Evolutionary conservation across 2,329 filamentous ascomycete genomes (phyloP), one percentile per base, ranked within the genome.

Genomic region (Apiospora saccharicola): DNA sequence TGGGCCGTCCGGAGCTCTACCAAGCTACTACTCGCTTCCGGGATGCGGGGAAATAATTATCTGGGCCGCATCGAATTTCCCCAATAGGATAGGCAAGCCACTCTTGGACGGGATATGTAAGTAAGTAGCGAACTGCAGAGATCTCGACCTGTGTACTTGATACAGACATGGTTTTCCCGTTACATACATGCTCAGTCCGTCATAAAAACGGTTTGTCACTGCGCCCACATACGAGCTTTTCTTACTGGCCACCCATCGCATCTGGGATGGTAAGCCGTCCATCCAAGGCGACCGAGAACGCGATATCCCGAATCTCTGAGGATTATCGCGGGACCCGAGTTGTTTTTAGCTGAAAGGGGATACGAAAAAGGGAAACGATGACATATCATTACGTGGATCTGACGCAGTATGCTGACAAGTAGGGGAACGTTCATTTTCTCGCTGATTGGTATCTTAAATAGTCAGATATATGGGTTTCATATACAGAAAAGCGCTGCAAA

Each of bases 401-500:
- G 46, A 49, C 8, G 22, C 19, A n/a, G 19, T 49, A 3, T n/a
- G 46, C 46, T 49, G 46, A 49, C 46, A 49, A 41, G 46, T 22
- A n/a, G 7, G 10, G 37, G 37, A 41, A 41, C 37, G 2, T 41
- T 41, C 8, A 41, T 24, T n/a, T 37, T 37, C 19, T 64, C 34
- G 34, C 10, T n/a, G 12, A 41, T 64, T 64, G 57, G 57, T 64
- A 64, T 64, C 34, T 64, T 22, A 24, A 64, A 64, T 24, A 41
- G 41, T 10, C 41, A 49, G 22, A 22, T 49, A 41, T 12, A 64
- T 24, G 57, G 34, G 24, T 37, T 37, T n/a, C 57, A 24, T n/a
- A 24, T 30, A 19, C 57, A 64, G 30, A 64, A 41, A 10, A 19
- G 37, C 57, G 57, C 57, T 41, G 34, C 41, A 24, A 37, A 10